These are phyloP conservation scores for Hansenula lynferdii DNA, from an alignment of 1,139 yeast genomes.

Conservation along the genomic window DNA sequence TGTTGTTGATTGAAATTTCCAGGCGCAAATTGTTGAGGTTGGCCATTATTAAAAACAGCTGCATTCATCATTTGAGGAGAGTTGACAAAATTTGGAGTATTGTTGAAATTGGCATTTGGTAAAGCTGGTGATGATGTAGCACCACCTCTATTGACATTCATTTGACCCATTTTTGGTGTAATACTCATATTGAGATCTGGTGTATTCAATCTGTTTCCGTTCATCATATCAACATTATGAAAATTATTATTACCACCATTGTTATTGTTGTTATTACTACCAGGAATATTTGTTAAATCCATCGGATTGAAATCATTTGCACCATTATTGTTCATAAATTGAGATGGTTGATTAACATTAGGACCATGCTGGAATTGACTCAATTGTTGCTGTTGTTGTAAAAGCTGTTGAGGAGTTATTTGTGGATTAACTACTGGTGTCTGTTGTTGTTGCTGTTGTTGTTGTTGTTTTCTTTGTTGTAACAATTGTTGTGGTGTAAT, in stretches of 20 bases:
- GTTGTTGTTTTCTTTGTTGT: constrained; percentile 32
- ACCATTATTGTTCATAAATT: constrained; percentile 2
- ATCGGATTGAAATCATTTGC: constrained; percentile 5
- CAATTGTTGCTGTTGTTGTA: constrained; percentile 19
- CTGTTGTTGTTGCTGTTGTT: constrained; percentile 20
- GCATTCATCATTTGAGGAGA: constrained; percentile 18
- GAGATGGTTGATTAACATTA: constrained; percentile 5
- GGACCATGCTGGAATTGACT: constrained; percentile 16
- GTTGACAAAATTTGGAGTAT: constrained; percentile 11
- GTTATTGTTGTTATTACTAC: too few relatives aligned
- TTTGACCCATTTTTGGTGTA: background rate
- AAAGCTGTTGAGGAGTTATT: constrained; percentile 14
- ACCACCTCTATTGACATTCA: constrained; percentile 3
- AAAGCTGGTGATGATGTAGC: constrained; percentile 17
- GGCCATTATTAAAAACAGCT: background rate
- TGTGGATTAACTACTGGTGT: constrained; percentile 8
- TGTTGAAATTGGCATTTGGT: constrained; percentile 10
- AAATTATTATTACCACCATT: constrained; percentile 1
- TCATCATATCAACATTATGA: constrained; percentile 6
- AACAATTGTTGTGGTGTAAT: constrained; percentile 19
- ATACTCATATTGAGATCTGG: constrained; percentile 14
- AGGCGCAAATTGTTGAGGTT: too few relatives aligned
- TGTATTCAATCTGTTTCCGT: constrained; percentile 4
- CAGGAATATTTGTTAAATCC: constrained; percentile 4
- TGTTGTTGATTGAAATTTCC: too few relatives aligned